Evolutionary conservation across 495 filamentous ascomycete species (phyloP).

Genomic region (Chlorociboria aeruginascens): DNA sequence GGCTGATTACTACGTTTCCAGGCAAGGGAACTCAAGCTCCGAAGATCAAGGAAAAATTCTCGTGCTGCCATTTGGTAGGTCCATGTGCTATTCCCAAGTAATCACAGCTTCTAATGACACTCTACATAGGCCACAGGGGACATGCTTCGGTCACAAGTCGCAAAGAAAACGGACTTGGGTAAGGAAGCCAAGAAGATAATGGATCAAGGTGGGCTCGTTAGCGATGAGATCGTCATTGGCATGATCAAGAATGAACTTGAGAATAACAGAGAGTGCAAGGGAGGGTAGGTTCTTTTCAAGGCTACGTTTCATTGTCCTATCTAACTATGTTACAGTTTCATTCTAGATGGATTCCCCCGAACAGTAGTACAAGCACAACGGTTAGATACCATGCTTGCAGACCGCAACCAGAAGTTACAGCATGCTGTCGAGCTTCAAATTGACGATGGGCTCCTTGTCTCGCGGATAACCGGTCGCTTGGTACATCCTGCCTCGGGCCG

Average conservation of each 20-base stretch:
- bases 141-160: constrained; percentile 97
- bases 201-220: constrained; percentile 94
- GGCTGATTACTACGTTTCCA: constrained; percentile 29
- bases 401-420: constrained; percentile 65
- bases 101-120: constrained; percentile 2
- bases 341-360: constrained; percentile 95
- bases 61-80: constrained; percentile 88
- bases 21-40: constrained; percentile 99
- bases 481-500: constrained; percentile 92
- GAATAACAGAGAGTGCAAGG: constrained; percentile 88
- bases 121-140: constrained; percentile 78
- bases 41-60: constrained; percentile 94
- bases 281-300: constrained; percentile 51
- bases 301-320: background rate
- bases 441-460: constrained; percentile 83
- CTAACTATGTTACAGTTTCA: constrained; percentile 54
- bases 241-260: constrained; percentile 98
- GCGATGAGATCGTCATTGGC: constrained; percentile 96
- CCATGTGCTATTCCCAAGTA: constrained; percentile 2
- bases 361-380: constrained; percentile 92
- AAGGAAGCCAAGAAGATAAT: constrained; percentile 99
- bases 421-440: constrained; percentile 96
- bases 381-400: constrained; percentile 79
- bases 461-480: constrained; percentile 91
- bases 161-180: constrained; percentile 91